Base-by-base conservation (phyloP, 257 asterid genomes). In the Rhazya stricta region DNA sequence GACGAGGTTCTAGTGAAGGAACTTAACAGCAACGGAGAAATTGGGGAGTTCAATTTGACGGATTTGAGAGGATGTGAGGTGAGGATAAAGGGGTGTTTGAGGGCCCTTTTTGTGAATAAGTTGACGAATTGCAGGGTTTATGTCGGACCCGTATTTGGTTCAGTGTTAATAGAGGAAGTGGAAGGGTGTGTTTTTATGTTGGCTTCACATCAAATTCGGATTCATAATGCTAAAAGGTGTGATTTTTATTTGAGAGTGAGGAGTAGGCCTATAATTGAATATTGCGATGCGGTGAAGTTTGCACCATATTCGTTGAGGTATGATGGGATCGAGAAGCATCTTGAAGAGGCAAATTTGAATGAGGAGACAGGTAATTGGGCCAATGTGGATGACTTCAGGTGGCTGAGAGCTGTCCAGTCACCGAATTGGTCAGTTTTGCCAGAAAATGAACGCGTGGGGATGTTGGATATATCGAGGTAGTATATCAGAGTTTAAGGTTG, bases 221-320 rank as follows among this genome's bases (percentile, higher is more conserved):
- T 93, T 80, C 98, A 93, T 72, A 82, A 86, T 53, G 92, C 96
- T 3, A 86, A 84, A 74, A 69, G 77, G 15, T 93, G 97, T 51
- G 96, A 87, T 82, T 93, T 91, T 78, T 88, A 93, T 80, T 88
- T 90, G 74, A 84, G 96, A 12, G 94, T 76, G 43, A 85, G 97
- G 84, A 93, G 98, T 81, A 90, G 96, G 73, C 96, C 98, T n/a
- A 91, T 91, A 68, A 89, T 93, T 67, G 98, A 93, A 86, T 94
- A 93, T 66, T 67, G 96, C 74, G 71, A 29, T 62, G 89, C 89
- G 71, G 89, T 88, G 74, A 82, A 91, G 67, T 86, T 91, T 81
- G 95, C 96, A 43, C 96, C 98, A 0, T 91, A 87, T 77, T 81
- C 91, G 71, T 86, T 93, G 87, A 84, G 74, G 53, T 93, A 91